Conservation (phyloP, 768 basidiomycete species). For the Pleurotus giganteus region DNA sequence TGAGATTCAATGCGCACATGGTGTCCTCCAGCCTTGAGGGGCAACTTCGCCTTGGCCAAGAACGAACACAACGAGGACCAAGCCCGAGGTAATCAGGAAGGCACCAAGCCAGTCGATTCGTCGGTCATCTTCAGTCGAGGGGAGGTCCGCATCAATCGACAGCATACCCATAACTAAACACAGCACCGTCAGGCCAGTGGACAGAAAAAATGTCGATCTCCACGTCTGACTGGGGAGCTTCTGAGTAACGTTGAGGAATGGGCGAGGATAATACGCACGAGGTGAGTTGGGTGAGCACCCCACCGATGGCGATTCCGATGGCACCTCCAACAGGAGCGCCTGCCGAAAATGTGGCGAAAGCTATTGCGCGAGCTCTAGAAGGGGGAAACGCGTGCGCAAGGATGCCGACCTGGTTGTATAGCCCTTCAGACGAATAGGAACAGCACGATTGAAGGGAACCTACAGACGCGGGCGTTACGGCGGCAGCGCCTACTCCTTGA, state of each 20-base stretch:
- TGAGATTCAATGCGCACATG: slow-evolving; percentile 14
- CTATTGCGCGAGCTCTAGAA: slow-evolving; percentile 47
- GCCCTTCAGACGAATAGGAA: background rate
- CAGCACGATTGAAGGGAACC: slow-evolving; percentile 21
- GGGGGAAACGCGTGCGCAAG: slow-evolving; percentile 63
- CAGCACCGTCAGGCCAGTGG: slow-evolving; percentile 42
- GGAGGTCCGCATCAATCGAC: slow-evolving; percentile 47
- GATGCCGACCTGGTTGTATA: slow-evolving; percentile 50
- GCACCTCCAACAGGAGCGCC: slow-evolving; percentile 68
- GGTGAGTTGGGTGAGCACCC: slow-evolving; percentile 44
- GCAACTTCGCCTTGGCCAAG: slow-evolving; percentile 63
- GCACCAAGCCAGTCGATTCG: slow-evolving; percentile 79
- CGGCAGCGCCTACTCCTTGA: slow-evolving; percentile 61
- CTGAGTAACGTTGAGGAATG: background rate
- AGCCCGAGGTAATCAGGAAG: slow-evolving; percentile 53
- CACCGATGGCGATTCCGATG: slow-evolving; percentile 57
- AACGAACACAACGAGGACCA: slow-evolving; percentile 68
- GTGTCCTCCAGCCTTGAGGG: slow-evolving; percentile 55
- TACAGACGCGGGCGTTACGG: slow-evolving; percentile 56
- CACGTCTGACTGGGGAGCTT: slow-evolving; percentile 35
- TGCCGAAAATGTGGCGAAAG: slow-evolving; percentile 68
- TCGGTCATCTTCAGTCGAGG: slow-evolving; percentile 24
- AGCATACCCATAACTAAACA: slow-evolving; percentile 40
- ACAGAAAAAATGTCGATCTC: slow-evolving; percentile 46
- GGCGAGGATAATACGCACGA: slow-evolving; percentile 10